These are phyloP conservation scores for Bassia scoparia DNA, from an alignment of 148 eudicot species.

Conservation along the genomic window DNA sequence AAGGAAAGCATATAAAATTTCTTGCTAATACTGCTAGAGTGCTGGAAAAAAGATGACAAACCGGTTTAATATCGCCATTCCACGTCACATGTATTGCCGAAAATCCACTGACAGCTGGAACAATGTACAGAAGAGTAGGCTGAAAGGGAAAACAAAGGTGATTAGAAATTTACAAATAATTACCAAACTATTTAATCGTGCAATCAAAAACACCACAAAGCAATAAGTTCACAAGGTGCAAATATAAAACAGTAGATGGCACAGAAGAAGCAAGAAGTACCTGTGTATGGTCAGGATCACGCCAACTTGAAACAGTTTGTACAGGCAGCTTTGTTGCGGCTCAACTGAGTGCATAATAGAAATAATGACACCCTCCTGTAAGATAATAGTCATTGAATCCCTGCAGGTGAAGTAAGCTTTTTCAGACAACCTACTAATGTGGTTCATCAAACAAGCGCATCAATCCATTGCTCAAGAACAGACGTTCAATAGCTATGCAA, in stretches of 20 bases:
- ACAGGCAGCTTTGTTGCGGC: not conserved
- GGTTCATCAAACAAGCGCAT: not conserved
- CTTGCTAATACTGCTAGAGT: not conserved
- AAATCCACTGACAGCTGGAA: conserved; percentile 87
- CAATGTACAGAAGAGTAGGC: conserved; percentile 97
- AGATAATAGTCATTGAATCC: not conserved
- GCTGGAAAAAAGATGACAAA: conserved; percentile 36
- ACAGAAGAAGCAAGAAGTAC: conserved; percentile 28
- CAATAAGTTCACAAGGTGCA: not conserved
- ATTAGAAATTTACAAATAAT: not conserved
- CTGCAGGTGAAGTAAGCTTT: not conserved
- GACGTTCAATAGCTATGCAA: no score
- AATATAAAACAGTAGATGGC: not conserved
- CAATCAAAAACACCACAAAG: no score
- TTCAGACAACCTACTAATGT: not conserved
- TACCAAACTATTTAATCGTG: not conserved
- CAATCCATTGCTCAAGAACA: not conserved
- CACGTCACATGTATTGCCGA: conserved; percentile 78
- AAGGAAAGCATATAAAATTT: not conserved
- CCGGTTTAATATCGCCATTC: conserved; percentile 91
- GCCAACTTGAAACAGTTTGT: conserved; percentile 35
- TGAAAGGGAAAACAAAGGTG: conserved; percentile 32
- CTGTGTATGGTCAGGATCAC: conserved; percentile 91
- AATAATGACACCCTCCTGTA: not conserved
- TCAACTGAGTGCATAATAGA: not conserved